Percentiles rank a stretch among this genome's conserved stretches.
phyloP scores from a whole-genome alignment of 75 land plant genomes.

The Picea sitchensis region DNA sequence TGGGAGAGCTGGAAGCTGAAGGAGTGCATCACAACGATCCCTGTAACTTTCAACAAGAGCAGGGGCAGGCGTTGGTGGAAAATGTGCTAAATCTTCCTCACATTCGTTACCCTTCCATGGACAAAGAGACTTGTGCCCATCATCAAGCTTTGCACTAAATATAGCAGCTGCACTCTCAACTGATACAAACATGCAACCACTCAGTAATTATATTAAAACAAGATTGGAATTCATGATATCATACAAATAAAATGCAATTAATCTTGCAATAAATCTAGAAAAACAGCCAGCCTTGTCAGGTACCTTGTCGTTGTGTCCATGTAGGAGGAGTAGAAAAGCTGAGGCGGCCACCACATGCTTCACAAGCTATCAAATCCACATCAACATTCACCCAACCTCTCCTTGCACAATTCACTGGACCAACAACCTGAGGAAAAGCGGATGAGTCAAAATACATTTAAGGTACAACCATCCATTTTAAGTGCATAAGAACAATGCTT shows the following conservation, averaged over 20 bases:
- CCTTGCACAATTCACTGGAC: slow-evolving; percentile 90
- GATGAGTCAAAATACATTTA: neutral
- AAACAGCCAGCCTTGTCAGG: slow-evolving; percentile 6
- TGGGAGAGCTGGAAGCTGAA: slow-evolving; percentile 69
- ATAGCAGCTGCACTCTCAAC: slow-evolving; percentile 81
- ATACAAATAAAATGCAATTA: slow-evolving; percentile 5
- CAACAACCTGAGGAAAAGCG: slow-evolving; percentile 42
- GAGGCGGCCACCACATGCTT: slow-evolving; percentile 85
- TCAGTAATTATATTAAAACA: neutral
- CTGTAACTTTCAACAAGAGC: slow-evolving; percentile 57
- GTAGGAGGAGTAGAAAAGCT: slow-evolving; percentile 78
- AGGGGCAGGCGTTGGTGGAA: slow-evolving; percentile 64
- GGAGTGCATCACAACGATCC: slow-evolving; percentile 49
- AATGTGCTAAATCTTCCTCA: slow-evolving; percentile 64
- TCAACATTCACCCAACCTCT: slow-evolving; percentile 98
- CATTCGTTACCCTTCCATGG: slow-evolving; percentile 90
- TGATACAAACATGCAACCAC: slow-evolving; percentile 19
- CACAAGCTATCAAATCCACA: slow-evolving; percentile 78
- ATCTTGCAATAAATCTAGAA: neutral
- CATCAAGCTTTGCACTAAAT: slow-evolving; percentile 85
- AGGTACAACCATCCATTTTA: neutral
- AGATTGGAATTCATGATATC: neutral
- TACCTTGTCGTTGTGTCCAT: slow-evolving; percentile 84
- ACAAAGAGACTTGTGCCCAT: slow-evolving; percentile 75
- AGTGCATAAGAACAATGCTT: neutral